Base-by-base conservation (phyloP, 306 rosid genomes). In the Abrus precatorius region DNA sequence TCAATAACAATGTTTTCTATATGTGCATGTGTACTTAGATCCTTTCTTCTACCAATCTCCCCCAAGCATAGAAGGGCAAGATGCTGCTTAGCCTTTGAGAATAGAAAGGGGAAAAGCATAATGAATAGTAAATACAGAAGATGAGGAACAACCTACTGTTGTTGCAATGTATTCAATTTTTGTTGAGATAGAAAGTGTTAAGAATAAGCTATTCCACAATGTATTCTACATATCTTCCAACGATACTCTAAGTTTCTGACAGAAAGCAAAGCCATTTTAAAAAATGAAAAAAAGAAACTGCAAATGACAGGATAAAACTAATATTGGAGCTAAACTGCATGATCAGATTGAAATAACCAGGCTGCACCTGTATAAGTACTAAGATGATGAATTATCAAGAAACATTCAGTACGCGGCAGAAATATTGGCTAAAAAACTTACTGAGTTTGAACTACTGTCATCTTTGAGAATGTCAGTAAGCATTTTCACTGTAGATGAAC, bases 21-120 rank as follows among this genome's bases (percentile, higher is more conserved):
- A 74, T 89, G 94, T 32, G 87, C 80, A 85, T 93, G 97, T 36
- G 84, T 80, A 74, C 99, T 92, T 61, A 96, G 91, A 91, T 96
- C 97, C 86, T 88, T 96, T 89, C 98, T 88, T 87, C 99, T 90
- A 70, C 99, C 99, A 76, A 96, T 90, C 91, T 96, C 99, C 63
- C 99, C 99, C 54, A 96, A 89, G 74, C 99, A 96, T 13, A 96
- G 87, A 83, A 96, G 89, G 28, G 95, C 91, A 85, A 96, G 98
- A 83, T 96, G 99, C 91, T 92, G 99, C 84, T 96, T 96, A 54
- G 99, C 97, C 99, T 93, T 85, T 12, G 43, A 63, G 72, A 84
- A 49, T 86, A 7, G 41, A 68, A 75, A 82, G 45, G 72, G 38
- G 67, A 77, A 72, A 53, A 0, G 72, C 50, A 77, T 11, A 60